Conservation (phyloP, 106 monocot genomes). For the Cymbidium sinense region DNA sequence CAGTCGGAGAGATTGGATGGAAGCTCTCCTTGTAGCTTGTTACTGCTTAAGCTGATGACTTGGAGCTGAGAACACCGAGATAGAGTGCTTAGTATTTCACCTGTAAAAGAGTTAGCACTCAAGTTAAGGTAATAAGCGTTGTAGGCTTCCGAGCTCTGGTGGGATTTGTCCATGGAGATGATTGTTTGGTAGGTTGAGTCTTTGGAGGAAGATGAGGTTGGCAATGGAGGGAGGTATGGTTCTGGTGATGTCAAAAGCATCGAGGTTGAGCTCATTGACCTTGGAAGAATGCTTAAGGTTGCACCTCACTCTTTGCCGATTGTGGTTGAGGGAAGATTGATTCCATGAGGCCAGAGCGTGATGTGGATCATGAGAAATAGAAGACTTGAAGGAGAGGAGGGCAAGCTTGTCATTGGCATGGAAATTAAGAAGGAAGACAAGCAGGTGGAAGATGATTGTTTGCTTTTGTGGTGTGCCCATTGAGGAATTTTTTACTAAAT, state of each 20-base stretch:
- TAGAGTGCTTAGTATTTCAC: conserved; percentile 16
- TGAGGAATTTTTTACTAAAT: no score
- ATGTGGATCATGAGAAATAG: conserved; percentile 8
- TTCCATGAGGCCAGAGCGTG: conserved; percentile 32
- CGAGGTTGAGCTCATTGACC: conserved; percentile 19
- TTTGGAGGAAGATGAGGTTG: conserved; percentile 37
- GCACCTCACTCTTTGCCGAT: conserved; percentile 35
- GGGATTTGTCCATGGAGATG: conserved; percentile 17
- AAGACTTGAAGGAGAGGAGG: conserved; percentile 38
- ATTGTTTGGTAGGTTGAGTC: conserved; percentile 21
- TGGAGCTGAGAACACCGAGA: conserved; percentile 4
- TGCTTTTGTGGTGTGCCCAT: no score
- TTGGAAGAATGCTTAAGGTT: conserved; percentile 10
- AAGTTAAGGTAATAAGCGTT: conserved; percentile 13
- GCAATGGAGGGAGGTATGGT: conserved; percentile 19
- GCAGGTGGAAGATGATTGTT: neutral
- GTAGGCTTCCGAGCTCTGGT: conserved; percentile 15
- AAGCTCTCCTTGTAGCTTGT: conserved; percentile 16
- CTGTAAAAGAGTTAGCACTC: conserved; percentile 15
- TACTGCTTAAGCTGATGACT: conserved; percentile 7
- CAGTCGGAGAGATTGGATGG: conserved; percentile 25
- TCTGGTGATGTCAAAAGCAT: conserved; percentile 15
- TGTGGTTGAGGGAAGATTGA: conserved; percentile 7
- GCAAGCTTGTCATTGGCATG: neutral
- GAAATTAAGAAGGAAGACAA: neutral